A percentile compares a stretch with the other conserved stretches of the same genome.
phyloP scores from a whole-genome alignment of 1,284 basidiomycete species.

The Sporisorium exsertum region DNA sequence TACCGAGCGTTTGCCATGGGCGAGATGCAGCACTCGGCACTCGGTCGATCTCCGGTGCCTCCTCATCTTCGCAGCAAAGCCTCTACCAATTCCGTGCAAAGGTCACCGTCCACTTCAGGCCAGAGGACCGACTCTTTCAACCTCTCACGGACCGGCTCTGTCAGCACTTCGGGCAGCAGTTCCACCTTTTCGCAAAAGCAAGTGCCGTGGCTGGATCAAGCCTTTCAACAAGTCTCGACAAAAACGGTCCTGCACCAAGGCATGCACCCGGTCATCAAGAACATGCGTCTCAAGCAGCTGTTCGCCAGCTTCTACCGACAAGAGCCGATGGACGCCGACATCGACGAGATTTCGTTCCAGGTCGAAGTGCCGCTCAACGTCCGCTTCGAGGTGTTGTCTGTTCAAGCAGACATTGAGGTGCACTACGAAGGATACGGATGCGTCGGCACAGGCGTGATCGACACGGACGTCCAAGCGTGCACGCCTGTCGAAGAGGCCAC shows the following conservation, averaged over 20 bases:
- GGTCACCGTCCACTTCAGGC: constrained; percentile 14
- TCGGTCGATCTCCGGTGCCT: constrained; percentile 25
- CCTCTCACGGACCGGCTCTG: constrained; percentile 11
- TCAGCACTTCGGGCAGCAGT: constrained; percentile 24
- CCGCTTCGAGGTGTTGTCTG: constrained; percentile 35
- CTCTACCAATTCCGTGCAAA: constrained; percentile 20
- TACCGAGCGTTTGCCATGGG: constrained; percentile 50
- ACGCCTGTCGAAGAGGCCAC: constrained; percentile 9
- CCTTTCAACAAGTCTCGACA: constrained; percentile 46
- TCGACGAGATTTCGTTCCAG: constrained; percentile 46
- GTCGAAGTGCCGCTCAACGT: constrained; percentile 52
- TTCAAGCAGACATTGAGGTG: constrained; percentile 53
- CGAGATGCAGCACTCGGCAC: constrained; percentile 21
- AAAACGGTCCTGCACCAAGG: constrained; percentile 30
- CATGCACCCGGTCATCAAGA: constrained; percentile 20
- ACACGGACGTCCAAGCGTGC: constrained; percentile 31
- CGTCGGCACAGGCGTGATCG: constrained; percentile 45
- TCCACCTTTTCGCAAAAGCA: constrained; percentile 31
- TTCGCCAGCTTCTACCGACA: constrained; percentile 40
- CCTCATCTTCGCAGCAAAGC: constrained; percentile 30
- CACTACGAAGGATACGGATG: constrained; percentile 50
- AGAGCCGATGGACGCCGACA: constrained; percentile 27
- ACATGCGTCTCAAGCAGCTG: constrained; percentile 30
- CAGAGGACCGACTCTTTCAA: constrained; percentile 9
- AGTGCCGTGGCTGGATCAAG: constrained; percentile 59